These are phyloP conservation scores for Aphanomyces invadans DNA, from an alignment of 352 stramenopile species.

Conservation along the genomic window DNA sequence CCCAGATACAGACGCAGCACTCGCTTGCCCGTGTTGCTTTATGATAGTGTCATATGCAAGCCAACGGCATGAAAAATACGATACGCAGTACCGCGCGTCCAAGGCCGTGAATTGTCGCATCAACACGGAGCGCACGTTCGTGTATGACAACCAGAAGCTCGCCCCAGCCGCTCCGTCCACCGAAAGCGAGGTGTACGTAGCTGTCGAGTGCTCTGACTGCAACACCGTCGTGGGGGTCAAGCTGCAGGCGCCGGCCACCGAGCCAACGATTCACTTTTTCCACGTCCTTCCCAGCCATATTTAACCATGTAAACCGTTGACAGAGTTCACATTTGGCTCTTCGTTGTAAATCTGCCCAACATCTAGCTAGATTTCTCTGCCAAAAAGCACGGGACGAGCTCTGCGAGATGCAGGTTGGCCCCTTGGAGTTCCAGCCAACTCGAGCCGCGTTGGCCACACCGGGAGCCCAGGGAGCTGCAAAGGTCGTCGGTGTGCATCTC, in stretches of 20 bases:
- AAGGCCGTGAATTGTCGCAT: conserved; percentile 65
- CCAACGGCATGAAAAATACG: conserved; percentile 55
- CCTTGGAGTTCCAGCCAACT: too few relatives aligned
- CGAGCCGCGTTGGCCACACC: too few relatives aligned
- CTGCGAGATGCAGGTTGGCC: too few relatives aligned
- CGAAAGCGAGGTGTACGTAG: conserved; percentile 49
- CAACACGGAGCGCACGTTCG: conserved; percentile 56
- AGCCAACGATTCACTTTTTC: conserved; percentile 14
- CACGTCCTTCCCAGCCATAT: conserved; percentile 21
- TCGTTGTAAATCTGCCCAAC: too few relatives aligned
- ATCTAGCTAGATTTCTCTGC: too few relatives aligned
- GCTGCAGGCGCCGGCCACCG: neutral
- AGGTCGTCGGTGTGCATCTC: too few relatives aligned
- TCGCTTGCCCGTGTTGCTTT: conserved; percentile 78
- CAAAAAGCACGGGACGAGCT: too few relatives aligned
- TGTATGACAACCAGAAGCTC: conserved; percentile 34
- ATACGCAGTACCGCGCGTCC: conserved; percentile 56
- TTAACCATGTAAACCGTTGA: too few relatives aligned
- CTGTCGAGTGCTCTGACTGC: conserved; percentile 65
- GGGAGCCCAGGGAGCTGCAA: too few relatives aligned
- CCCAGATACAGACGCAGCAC: conserved; percentile 41
- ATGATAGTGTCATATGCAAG: conserved; percentile 69
- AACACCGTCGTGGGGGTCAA: conserved; percentile 56
- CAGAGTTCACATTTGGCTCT: too few relatives aligned
- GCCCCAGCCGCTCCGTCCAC: conserved; percentile 30